A percentile compares a stretch with the other conserved stretches of the same genome.
These are phyloP conservation scores for Blakeslea trispora DNA, from an alignment of 371 early-diverging fungal genomes.

Conservation along the genomic window DNA sequence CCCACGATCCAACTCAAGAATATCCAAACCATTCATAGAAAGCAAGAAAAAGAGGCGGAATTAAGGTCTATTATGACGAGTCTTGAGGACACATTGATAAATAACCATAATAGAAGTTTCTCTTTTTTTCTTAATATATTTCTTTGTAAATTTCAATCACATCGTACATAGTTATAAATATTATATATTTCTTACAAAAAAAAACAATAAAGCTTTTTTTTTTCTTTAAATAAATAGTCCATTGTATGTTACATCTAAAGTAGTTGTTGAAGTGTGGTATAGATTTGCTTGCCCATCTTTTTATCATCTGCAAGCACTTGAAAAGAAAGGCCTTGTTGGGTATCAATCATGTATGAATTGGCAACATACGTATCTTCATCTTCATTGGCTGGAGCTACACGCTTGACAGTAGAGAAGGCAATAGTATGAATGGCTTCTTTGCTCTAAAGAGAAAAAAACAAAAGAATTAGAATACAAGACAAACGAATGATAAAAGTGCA, in stretches of 20 bases:
- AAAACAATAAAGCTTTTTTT: neutral
- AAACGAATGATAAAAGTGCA: too few relatives aligned
- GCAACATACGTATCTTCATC: slow-evolving; percentile 47
- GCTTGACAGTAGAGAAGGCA: slow-evolving; percentile 33
- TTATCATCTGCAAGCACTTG: slow-evolving; percentile 45
- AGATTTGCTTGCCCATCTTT: slow-evolving; percentile 33
- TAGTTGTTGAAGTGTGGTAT: slow-evolving; percentile 30
- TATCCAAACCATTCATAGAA: neutral
- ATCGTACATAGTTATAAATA: too few relatives aligned
- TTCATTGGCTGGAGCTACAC: slow-evolving; percentile 34
- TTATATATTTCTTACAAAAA: too few relatives aligned
- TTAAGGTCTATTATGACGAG: too few relatives aligned
- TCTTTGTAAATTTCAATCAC: too few relatives aligned
- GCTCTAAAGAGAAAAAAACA: slow-evolving; percentile 15
- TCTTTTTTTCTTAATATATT: too few relatives aligned
- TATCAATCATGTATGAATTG: slow-evolving; percentile 40
- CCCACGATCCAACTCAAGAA: slow-evolving; percentile 13
- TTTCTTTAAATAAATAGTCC: neutral
- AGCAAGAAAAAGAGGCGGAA: too few relatives aligned
- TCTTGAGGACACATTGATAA: too few relatives aligned
- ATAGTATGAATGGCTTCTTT: slow-evolving; percentile 48
- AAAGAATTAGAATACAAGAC: neutral
- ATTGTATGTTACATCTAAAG: slow-evolving; percentile 11
- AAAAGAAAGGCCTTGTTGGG: slow-evolving; percentile 32
- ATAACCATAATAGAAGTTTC: too few relatives aligned